Evolutionary conservation across 352 stramenopile species (phyloP).

Genomic region (Globisporangium parvum): DNA sequence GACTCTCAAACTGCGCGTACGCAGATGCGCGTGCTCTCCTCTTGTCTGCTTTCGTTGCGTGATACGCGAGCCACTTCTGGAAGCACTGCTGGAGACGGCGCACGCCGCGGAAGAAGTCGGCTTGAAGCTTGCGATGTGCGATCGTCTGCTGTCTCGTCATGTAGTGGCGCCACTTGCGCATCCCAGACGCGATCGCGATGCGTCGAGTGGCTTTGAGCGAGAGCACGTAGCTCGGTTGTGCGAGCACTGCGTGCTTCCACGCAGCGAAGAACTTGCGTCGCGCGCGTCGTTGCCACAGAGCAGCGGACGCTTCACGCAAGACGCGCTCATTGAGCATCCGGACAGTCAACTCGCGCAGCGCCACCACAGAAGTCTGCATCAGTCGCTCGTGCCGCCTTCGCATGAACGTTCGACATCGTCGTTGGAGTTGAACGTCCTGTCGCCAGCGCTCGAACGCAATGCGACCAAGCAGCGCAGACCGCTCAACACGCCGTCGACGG

Average conservation of each 20-base stretch:
- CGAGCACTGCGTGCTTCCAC: background rate
- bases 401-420: background rate
- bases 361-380: background rate
- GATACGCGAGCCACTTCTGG: conserved; percentile 2
- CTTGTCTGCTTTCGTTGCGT: conserved; percentile 2
- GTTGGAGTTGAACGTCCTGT: background rate
- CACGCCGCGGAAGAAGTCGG: conserved; percentile 26
- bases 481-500: background rate
- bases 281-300: conserved; percentile 3
- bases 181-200: conserved; percentile 4
- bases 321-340: conserved; percentile 3
- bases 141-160: conserved; percentile 2
- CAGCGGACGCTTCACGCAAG: background rate
- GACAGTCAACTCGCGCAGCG: background rate
- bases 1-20: background rate
- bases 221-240: background rate
- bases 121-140: conserved; percentile 15
- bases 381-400: background rate
- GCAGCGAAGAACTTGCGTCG: conserved; percentile 1
- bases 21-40: background rate
- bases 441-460: background rate
- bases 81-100: conserved; percentile 2
- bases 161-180: conserved; percentile 12
- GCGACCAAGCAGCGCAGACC: background rate
- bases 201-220: background rate